A percentile compares a stretch with the other conserved stretches of the same genome.
Evolutionary conservation across 345 rosid species (phyloP).

Genomic region (Hirschfeldia incana): DNA sequence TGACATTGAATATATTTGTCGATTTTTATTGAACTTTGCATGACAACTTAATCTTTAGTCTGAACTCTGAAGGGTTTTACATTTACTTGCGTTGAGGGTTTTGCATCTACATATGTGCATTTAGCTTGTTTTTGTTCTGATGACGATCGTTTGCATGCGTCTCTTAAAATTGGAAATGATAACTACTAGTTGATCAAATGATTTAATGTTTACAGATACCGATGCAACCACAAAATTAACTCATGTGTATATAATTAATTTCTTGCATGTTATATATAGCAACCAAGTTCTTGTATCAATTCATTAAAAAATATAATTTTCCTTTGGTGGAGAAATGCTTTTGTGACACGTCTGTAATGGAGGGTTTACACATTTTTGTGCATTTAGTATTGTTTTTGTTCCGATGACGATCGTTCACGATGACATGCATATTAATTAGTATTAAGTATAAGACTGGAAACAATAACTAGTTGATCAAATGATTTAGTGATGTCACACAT

Average conservation of each 20-base stretch:
- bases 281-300: neutral
- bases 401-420: too few relatives aligned
- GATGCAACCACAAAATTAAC: neutral
- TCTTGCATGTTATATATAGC: neutral
- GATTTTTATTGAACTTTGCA: neutral
- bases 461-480: neutral
- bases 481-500: neutral
- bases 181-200: neutral
- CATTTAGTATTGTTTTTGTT: too few relatives aligned
- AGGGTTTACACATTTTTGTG: too few relatives aligned
- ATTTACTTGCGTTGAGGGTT: neutral
- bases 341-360: too few relatives aligned
- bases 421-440: too few relatives aligned
- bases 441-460: too few relatives aligned
- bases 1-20: neutral
- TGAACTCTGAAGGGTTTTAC: neutral
- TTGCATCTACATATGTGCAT: neutral
- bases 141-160: neutral
- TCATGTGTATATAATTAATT: neutral
- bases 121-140: neutral
- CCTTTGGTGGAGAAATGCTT: too few relatives aligned
- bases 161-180: too few relatives aligned
- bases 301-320: too few relatives aligned
- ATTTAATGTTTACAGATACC: neutral
- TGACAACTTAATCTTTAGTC: neutral